A percentile compares a stretch with the other conserved stretches of the same genome.
phyloP scores from a whole-genome alignment of 495 filamentous ascomycete genomes.

The Paragyromitra xinjiangensis region DNA sequence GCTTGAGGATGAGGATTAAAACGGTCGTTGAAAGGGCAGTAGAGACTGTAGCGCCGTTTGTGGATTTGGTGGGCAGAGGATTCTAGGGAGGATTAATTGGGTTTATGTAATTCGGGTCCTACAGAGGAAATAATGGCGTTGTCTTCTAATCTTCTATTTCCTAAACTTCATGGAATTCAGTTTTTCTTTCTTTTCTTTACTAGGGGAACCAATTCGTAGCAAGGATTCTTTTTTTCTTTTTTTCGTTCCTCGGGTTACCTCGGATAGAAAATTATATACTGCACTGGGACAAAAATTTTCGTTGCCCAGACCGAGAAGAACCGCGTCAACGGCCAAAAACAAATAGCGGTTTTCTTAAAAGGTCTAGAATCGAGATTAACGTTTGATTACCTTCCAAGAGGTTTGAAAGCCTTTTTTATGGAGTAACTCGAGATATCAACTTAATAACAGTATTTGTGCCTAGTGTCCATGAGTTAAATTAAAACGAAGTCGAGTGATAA shows the following conservation, averaged over 20 bases:
- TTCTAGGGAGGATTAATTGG: slow-evolving; percentile 9
- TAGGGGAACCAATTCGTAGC: neutral
- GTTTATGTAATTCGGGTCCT: neutral
- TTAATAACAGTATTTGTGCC: too few species aligned
- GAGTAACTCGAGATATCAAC: too few species aligned
- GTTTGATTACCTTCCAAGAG: too few species aligned
- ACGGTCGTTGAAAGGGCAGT: slow-evolving; percentile 90
- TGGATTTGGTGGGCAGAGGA: slow-evolving; percentile 50
- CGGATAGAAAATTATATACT: neutral
- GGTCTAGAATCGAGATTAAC: too few species aligned
- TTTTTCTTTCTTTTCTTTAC: neutral
- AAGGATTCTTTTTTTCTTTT: neutral
- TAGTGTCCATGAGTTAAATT: too few species aligned
- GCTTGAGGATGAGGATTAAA: slow-evolving; percentile 77
- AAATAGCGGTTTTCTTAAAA: too few species aligned
- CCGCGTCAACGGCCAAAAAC: too few species aligned
- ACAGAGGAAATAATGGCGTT: slow-evolving; percentile 27
- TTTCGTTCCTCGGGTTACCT: neutral
- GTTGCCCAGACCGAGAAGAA: too few species aligned
- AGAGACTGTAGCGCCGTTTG: slow-evolving; percentile 84
- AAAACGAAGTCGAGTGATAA: too few species aligned
- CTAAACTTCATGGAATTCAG: neutral
- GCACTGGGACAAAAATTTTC: neutral
- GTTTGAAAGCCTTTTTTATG: too few species aligned
- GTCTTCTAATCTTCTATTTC: neutral